These are phyloP conservation scores for Pleurotus eryngii DNA, from an alignment of 768 basidiomycete genomes.

Conservation along the genomic window DNA sequence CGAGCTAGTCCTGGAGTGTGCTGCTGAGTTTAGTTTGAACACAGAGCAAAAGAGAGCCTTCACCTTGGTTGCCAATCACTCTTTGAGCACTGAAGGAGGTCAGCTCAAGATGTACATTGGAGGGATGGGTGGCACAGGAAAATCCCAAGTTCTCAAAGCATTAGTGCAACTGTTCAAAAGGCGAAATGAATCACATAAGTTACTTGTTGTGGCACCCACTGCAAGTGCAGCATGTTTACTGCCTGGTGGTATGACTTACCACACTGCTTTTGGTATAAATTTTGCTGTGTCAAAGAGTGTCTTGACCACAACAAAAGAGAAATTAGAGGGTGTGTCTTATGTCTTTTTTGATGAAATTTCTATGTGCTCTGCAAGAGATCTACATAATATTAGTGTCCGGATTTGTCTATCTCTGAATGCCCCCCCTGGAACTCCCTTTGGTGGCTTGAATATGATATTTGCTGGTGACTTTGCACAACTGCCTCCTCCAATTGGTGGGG, in stretches of 20 bases:
- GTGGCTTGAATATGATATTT: conserved; percentile 33
- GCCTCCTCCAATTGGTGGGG: conserved; percentile 14
- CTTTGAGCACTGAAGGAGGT: background rate
- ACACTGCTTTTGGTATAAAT: conserved; percentile 18
- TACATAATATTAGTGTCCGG: conserved; percentile 22
- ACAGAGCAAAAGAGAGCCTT: background rate
- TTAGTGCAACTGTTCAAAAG: conserved; percentile 11
- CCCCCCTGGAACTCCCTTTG: conserved; percentile 23
- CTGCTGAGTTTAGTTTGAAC: background rate
- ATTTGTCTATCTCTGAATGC: conserved; percentile 16
- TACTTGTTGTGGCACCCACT: conserved; percentile 18
- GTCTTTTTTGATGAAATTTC: conserved; percentile 40
- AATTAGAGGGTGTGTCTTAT: conserved; percentile 27
- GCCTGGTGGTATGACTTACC: conserved; percentile 20
- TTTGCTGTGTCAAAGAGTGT: background rate
- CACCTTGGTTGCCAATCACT: conserved; percentile 21
- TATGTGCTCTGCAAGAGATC: conserved; percentile 29
- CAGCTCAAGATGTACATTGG: conserved; percentile 24
- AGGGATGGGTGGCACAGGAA: conserved; percentile 26
- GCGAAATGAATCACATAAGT: conserved; percentile 8
- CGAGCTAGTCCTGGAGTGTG: too few relatives aligned
- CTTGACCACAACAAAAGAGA: conserved; percentile 1
- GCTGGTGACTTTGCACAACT: conserved; percentile 39
- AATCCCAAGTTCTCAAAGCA: conserved; percentile 18
- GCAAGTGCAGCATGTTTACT: conserved; percentile 19